A percentile compares a stretch with the other conserved stretches of the same genome.
Evolutionary conservation across 768 basidiomycete genomes (phyloP).

Genomic region (Lactarius pseudohatsudake): DNA sequence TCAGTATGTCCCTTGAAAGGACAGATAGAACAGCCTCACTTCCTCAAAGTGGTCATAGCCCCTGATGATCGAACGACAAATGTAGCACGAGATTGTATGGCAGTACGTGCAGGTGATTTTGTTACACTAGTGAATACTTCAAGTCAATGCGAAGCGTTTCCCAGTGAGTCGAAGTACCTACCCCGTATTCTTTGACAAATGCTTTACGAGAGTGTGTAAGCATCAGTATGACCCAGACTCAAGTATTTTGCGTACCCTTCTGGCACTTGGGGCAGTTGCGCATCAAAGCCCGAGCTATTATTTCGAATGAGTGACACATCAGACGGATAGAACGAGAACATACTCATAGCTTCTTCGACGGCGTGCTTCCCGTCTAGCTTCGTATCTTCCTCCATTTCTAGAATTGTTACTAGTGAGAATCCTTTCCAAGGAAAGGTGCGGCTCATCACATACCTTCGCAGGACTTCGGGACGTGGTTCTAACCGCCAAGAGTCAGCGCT

Average conservation of each 20-base stretch:
- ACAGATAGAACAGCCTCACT: slow-evolving; percentile 31
- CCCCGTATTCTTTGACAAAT: slow-evolving; percentile 78
- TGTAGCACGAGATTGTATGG: slow-evolving; percentile 73
- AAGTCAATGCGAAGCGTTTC: slow-evolving; percentile 9
- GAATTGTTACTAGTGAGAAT: slow-evolving; percentile 17
- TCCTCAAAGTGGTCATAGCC: slow-evolving; percentile 74
- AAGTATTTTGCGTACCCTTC: slow-evolving; percentile 50
- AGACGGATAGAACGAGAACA: slow-evolving; percentile 29
- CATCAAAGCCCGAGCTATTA: slow-evolving; percentile 73
- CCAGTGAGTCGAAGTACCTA: slow-evolving; percentile 39
- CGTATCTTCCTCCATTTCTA: slow-evolving; percentile 76
- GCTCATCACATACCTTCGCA: slow-evolving; percentile 59
- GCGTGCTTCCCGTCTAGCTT: slow-evolving; percentile 71
- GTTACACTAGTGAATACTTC: slow-evolving; percentile 64
- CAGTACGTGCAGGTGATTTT: slow-evolving; percentile 86
- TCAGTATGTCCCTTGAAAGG: background rate
- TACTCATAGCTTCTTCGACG: slow-evolving; percentile 94
- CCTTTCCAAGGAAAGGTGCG: background rate
- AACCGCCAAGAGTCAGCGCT: slow-evolving; percentile 17
- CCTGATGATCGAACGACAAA: slow-evolving; percentile 69
- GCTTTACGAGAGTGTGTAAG: slow-evolving; percentile 41
- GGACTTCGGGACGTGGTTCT: slow-evolving; percentile 81
- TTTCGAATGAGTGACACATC: slow-evolving; percentile 13
- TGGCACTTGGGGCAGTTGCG: slow-evolving; percentile 85
- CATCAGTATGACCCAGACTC: background rate